Base-by-base conservation (phyloP, 306 rosid species). In the Quercus aquifolioides region DNA sequence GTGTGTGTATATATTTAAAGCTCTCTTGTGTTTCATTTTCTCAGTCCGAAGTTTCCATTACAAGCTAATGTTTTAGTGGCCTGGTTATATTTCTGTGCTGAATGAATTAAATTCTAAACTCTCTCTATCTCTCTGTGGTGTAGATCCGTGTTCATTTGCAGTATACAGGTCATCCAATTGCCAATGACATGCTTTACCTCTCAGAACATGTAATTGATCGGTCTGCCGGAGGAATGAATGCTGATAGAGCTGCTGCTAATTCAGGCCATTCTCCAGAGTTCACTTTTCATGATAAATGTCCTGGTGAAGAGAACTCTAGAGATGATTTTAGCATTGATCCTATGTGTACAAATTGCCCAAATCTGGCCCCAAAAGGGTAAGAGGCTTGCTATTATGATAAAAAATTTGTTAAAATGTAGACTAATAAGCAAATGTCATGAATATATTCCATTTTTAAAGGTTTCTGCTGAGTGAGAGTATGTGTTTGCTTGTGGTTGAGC, bases 301-400 rank as follows among this genome's bases (percentile, higher is more conserved):
- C 73, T 26, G 21, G 78, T 54, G 85, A 85, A 79, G 96, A 83
- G 41, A 79, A 79, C 67, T 80, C 84, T 31, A 55, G 31, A 26
- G 87, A 79, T 30, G 93, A 86, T 57, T 89, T 92, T 82, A 73
- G 88, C 75, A 85, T 87, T 17, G 98, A 94, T 76, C 91, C 96
- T 71, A 88, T 92, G 91, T 94, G 97, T 85, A 90, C 97, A 68
- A 94, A 94, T 83, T 94, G 98, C 82, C 98, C 97, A 55, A 82
- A 89, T 84, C 89, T 94, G 87, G 91, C 84, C 68, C 97, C 97
- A 46, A 88, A 88, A 79, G 98, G 97, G 97, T 89, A 88, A 81
- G 85, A 74, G 71, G 59, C 57, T 18, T 59, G 28, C 21, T 77
- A 28, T 30, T 57, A n/a, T 63, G 69, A 63, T 63, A 28, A 63